These are phyloP conservation scores for Fusarium torreyae DNA, from an alignment of 2,329 filamentous ascomycete species.

Conservation along the genomic window DNA sequence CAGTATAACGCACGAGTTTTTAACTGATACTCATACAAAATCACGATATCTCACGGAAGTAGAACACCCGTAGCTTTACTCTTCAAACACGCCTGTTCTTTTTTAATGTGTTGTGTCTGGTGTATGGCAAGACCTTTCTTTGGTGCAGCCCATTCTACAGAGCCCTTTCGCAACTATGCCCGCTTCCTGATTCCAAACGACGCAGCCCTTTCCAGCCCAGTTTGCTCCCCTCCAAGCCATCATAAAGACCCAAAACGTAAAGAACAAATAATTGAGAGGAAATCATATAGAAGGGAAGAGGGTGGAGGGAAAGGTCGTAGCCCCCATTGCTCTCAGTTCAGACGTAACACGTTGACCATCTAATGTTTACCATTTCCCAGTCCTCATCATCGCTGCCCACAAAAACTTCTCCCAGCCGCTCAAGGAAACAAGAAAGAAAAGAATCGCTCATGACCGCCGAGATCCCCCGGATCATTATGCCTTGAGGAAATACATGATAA, in stretches of 20 bases:
- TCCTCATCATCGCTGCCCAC: constrained; percentile 25
- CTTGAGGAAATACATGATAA: constrained; percentile 21
- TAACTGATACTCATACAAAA: constrained; percentile 10
- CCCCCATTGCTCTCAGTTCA: constrained; percentile 8
- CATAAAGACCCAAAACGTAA: constrained; percentile 18
- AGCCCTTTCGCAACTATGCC: constrained; percentile 27
- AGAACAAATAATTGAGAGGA: constrained; percentile 20
- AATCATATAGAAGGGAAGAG: constrained; percentile 1
- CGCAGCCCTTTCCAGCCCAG: not conserved
- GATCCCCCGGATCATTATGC: constrained; percentile 2
- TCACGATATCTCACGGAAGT: not conserved
- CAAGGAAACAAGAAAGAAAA: constrained; percentile 34
- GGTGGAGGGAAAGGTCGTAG: constrained; percentile 3
- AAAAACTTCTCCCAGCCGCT: constrained; percentile 19
- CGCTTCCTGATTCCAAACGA: constrained; percentile 12
- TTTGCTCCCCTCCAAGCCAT: constrained; percentile 7
- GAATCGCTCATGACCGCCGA: constrained; percentile 19
- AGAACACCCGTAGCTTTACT: not conserved
- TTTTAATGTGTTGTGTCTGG: constrained; percentile 1
- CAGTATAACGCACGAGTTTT: constrained; percentile 3
- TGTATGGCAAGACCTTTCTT: constrained; percentile 6
- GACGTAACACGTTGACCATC: constrained; percentile 29
- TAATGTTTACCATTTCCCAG: constrained; percentile 34
- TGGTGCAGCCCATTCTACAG: constrained; percentile 23
- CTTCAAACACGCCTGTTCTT: constrained; percentile 18